These are phyloP conservation scores for Laburnicola sp. DNA, from an alignment of 2,329 filamentous ascomycete species.

Conservation along the genomic window DNA sequence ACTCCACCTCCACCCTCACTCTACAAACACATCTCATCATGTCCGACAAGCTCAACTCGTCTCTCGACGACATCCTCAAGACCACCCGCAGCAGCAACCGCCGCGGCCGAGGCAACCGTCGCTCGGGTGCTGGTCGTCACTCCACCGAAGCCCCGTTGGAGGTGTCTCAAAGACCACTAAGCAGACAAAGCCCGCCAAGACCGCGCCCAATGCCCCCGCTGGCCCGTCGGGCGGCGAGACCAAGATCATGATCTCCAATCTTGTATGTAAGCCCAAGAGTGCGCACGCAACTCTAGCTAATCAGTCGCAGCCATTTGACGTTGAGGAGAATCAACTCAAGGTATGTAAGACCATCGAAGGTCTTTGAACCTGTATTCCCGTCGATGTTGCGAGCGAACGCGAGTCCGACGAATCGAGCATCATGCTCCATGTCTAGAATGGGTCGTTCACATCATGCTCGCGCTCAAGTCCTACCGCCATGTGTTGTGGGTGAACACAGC, in stretches of 20 bases:
- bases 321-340: constrained; percentile 97
- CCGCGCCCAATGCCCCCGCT: constrained; percentile 66
- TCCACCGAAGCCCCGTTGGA: constrained; percentile 68
- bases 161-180: constrained; percentile 80
- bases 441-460: constrained; percentile 34
- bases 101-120: constrained; percentile 53
- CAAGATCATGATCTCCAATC: constrained; percentile 98
- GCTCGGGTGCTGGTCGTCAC: constrained; percentile 53
- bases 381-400: constrained; percentile 37
- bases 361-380: constrained; percentile 46
- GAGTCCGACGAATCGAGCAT: constrained; percentile 35
- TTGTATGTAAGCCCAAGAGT: constrained; percentile 66
- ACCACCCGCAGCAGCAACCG: constrained; percentile 63
- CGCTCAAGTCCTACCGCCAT: constrained; percentile 31
- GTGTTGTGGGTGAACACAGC: constrained; percentile 38
- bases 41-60: constrained; percentile 85
- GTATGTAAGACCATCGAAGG: constrained; percentile 84
- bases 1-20: constrained; percentile 14
- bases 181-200: constrained; percentile 61
- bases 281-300: constrained; percentile 50
- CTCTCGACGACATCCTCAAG: constrained; percentile 95
- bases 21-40: constrained; percentile 24
- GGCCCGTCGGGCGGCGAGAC: constrained; percentile 69
- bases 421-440: constrained; percentile 20
- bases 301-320: constrained; percentile 78